phyloP scores from a whole-genome alignment of 2,329 filamentous ascomycete species.

The Pseudogymnoascus sp. region DNA sequence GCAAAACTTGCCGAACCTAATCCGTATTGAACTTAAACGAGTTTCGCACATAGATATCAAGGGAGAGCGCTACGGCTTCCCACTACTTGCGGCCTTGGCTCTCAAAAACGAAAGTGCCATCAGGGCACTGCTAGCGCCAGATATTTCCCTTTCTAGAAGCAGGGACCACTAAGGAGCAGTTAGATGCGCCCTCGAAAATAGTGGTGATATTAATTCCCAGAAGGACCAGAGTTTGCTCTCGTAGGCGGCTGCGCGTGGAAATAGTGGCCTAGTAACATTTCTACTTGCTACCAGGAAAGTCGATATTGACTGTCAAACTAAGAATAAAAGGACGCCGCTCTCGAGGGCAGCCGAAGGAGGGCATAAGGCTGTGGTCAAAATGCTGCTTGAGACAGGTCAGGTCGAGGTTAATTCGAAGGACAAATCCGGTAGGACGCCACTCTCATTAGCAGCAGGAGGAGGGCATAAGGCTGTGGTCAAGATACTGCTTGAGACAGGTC shows the following conservation, averaged over 20 bases:
- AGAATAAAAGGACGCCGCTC: conserved; percentile 11
- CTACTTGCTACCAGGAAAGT: conserved; percentile 12
- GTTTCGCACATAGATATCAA: conserved; percentile 22
- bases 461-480: conserved; percentile 16
- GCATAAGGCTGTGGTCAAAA: conserved; percentile 11
- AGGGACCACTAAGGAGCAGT: conserved; percentile 9
- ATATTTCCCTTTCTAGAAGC: conserved; percentile 14
- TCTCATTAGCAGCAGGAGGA: conserved; percentile 11
- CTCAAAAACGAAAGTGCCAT: conserved; percentile 26
- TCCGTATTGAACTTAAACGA: conserved; percentile 20
- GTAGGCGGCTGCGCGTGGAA: conserved; percentile 11
- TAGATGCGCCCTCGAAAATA: conserved; percentile 16
- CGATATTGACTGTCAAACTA: not conserved
- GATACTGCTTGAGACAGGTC: conserved; percentile 15
- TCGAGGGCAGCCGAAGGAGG: conserved; percentile 13
- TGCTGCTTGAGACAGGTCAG: not conserved
- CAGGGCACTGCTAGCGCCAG: conserved; percentile 20
- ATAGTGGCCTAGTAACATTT: conserved; percentile 14
- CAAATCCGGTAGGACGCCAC: conserved; percentile 9
- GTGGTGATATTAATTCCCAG: conserved; percentile 21
- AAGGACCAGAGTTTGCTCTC: conserved; percentile 14
- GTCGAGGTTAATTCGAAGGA: not conserved
- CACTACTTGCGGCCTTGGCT: conserved; percentile 33
- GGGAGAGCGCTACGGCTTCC: conserved; percentile 29
- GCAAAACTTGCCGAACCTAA: conserved; percentile 15